Conservation (phyloP, 768 basidiomycete genomes). For the Hydnomerulius pinastri region DNA sequence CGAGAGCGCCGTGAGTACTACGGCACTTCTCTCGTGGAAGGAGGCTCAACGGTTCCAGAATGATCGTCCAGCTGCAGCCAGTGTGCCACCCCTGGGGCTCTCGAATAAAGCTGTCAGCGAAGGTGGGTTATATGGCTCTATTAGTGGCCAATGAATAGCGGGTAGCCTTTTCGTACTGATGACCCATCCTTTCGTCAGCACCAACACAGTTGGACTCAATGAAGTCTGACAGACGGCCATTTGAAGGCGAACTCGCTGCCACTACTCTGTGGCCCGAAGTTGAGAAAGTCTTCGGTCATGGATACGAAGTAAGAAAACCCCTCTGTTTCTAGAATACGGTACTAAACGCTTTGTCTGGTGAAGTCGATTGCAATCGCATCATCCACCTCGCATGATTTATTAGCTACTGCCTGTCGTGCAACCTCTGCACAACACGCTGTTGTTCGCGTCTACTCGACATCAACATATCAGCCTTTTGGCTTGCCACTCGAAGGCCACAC, state of each 20-base stretch:
- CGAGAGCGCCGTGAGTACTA: conserved; percentile 48
- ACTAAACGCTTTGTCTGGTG: not conserved
- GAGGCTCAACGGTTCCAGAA: conserved; percentile 39
- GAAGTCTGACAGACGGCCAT: conserved; percentile 50
- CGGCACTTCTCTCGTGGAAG: not conserved
- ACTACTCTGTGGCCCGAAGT: conserved; percentile 95
- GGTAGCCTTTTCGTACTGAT: too few species aligned
- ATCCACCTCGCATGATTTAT: conserved; percentile 64
- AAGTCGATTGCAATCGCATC: conserved; percentile 84
- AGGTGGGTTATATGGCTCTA: conserved; percentile 40
- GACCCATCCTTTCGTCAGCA: conserved; percentile 9
- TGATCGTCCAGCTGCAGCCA: conserved; percentile 73
- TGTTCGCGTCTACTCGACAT: conserved; percentile 77
- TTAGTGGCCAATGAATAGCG: not conserved
- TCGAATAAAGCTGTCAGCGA: conserved; percentile 90
- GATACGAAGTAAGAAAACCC: conserved; percentile 76
- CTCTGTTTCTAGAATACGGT: not conserved
- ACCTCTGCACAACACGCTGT: conserved; percentile 88
- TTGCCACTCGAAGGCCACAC: conserved; percentile 78
- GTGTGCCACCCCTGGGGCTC: conserved; percentile 89
- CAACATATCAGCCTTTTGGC: conserved; percentile 70
- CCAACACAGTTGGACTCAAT: conserved; percentile 18
- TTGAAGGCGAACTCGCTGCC: conserved; percentile 87
- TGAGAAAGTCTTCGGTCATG: conserved; percentile 97
- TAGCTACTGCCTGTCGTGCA: conserved; percentile 92